Evolutionary conservation across 257 asterid species (phyloP), one percentile per base, ranked within the genome.

Genomic region (Ajuga chamaepitys): DNA sequence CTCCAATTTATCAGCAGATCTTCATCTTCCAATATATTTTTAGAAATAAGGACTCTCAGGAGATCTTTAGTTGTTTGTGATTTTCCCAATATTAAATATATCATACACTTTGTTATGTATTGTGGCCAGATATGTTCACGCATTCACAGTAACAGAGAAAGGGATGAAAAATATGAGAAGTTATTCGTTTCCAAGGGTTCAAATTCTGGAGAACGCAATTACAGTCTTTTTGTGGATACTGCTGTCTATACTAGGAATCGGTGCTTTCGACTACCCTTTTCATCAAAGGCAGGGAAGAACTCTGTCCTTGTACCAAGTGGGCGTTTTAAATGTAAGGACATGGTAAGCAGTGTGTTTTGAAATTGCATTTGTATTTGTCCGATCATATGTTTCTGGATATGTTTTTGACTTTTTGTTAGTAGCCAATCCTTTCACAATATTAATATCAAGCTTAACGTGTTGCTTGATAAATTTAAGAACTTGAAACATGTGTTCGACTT

Each of bases 181-280:
- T 81, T 93, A 59, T 81, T 85, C 59, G 64, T 93, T 53, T 81
- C 85, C 42, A 93, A 89, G 86, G 87, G 77, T 56, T 78, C 90
- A 74, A 79, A 66, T 72, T 71, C 91, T 74, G 75, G 67, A 17
- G 82, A 81, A 60, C 68, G 62, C 21, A 77, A 68, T 45, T 18
- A 62, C 64, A 87, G 83, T 22, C 82, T 80, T 68, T 93, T 93
- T 73, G 94, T 93, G 75, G 99, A 93, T 78, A 81, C 89, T 75
- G 97, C 99, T 54, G 99, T 93, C 64, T 93, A 93, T 78, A 35
- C 97, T 55, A 83, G 99, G 81, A 93, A 93, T 64, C 97, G 99
- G 58, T 89, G 96, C 80, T 93, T 93, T 77, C 95, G 99, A 73
- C 81, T 93, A 61, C 87, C 83, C 58, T 80, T 93, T 55, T 93